These are phyloP conservation scores for Lichtheimia ramosa DNA, from an alignment of 371 early-diverging fungal species.

Conservation along the genomic window DNA sequence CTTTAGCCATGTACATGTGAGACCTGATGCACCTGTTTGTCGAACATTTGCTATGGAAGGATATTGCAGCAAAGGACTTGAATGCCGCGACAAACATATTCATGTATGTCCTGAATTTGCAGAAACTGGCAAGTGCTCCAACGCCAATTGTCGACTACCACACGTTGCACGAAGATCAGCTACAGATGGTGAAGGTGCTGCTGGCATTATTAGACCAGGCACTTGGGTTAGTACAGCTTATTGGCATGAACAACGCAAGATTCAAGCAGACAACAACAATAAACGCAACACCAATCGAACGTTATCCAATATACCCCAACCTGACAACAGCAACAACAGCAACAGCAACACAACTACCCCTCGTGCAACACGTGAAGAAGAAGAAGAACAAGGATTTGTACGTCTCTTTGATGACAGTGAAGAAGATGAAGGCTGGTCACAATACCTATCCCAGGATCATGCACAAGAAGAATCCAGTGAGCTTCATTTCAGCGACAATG, in stretches of 20 bases:
- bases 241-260: slow-evolving; percentile 29
- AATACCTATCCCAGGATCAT: slow-evolving; percentile 10
- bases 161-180: slow-evolving; percentile 48
- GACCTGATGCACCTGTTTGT: slow-evolving; percentile 56
- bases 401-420: slow-evolving; percentile 41
- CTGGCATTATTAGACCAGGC: slow-evolving; percentile 30
- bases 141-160: slow-evolving; percentile 56
- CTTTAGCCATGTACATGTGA: slow-evolving; percentile 54
- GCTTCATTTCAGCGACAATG: slow-evolving; percentile 19
- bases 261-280: slow-evolving; percentile 17
- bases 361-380: slow-evolving; percentile 14
- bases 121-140: slow-evolving; percentile 54
- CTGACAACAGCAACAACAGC: slow-evolving; percentile 11
- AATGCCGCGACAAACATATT: slow-evolving; percentile 54
- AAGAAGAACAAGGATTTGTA: slow-evolving; percentile 43
- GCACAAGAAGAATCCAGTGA: slow-evolving; percentile 7
- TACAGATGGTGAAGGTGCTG: slow-evolving; percentile 13
- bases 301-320: not conserved
- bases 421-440: slow-evolving; percentile 41
- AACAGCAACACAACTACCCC: slow-evolving; percentile 1
- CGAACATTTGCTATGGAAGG: slow-evolving; percentile 58
- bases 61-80: slow-evolving; percentile 51
- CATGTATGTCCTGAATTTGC: slow-evolving; percentile 64
- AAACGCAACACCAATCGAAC: not conserved
- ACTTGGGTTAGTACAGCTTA: slow-evolving; percentile 39